phyloP scores from a whole-genome alignment of 495 filamentous ascomycete species.

The Aspergillus sclerotioniger region DNA sequence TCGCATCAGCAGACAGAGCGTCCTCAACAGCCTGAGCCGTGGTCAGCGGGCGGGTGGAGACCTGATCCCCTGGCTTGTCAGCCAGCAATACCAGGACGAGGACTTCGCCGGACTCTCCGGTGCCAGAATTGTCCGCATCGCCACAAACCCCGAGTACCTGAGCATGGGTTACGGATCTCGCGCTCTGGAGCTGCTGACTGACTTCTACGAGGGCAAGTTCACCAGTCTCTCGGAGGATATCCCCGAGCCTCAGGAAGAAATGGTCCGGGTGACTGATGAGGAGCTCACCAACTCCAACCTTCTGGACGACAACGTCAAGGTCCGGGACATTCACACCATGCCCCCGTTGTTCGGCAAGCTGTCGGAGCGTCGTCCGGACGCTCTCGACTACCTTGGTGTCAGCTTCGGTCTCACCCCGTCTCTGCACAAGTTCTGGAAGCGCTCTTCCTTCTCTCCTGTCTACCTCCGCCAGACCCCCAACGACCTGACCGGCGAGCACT shows the following conservation, averaged over 20 bases:
- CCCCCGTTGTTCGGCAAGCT: conserved; percentile 91
- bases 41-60: conserved; percentile 91
- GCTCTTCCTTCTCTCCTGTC: conserved; percentile 78
- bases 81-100: conserved; percentile 97
- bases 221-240: conserved; percentile 70
- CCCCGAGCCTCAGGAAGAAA: conserved; percentile 48
- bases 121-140: conserved; percentile 89
- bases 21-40: conserved; percentile 82
- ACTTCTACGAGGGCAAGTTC: conserved; percentile 96
- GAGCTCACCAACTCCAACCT: conserved; percentile 78
- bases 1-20: conserved; percentile 87
- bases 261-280: conserved; percentile 78
- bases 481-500: conserved; percentile 94
- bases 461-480: conserved; percentile 96
- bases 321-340: conserved; percentile 87
- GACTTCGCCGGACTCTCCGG: conserved; percentile 93
- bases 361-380: conserved; percentile 74
- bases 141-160: conserved; percentile 93
- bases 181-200: conserved; percentile 77
- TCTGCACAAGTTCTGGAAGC: conserved; percentile 97
- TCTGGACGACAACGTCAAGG: conserved; percentile 80
- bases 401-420: conserved; percentile 87
- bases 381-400: conserved; percentile 90
- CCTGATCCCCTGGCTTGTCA: conserved; percentile 96
- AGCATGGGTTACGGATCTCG: conserved; percentile 92